These are phyloP conservation scores for Diaporthe sp. DNA, from an alignment of 2,329 filamentous ascomycete species.

Conservation along the genomic window DNA sequence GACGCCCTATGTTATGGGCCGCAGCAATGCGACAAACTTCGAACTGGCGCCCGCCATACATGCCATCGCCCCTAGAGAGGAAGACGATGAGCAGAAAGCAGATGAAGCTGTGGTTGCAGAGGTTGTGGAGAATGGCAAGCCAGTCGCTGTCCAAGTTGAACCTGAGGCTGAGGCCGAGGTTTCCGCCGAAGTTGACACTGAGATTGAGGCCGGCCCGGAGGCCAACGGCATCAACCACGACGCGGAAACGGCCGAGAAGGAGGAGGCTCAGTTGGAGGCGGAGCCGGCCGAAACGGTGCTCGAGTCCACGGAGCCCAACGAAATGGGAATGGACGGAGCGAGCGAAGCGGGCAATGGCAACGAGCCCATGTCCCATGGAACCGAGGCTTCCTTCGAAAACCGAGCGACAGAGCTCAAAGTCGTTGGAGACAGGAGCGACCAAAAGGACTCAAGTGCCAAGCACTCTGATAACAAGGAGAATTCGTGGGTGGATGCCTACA, in stretches of 20 bases:
- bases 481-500: conserved; percentile 63
- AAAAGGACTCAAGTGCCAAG: conserved; percentile 40
- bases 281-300: conserved; percentile 49
- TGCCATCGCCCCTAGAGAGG: conserved; percentile 89
- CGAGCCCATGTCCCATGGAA: conserved; percentile 7
- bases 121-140: conserved; percentile 51
- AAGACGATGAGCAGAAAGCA: conserved; percentile 67
- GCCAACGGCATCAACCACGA: conserved; percentile 5
- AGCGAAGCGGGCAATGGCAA: conserved; percentile 37
- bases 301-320: conserved; percentile 57
- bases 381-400: conserved; percentile 5
- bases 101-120: conserved; percentile 49
- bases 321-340: conserved; percentile 44
- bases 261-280: background rate
- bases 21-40: conserved; percentile 84
- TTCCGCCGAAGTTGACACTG: background rate
- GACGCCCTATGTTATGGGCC: conserved; percentile 98
- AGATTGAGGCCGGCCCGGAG: background rate
- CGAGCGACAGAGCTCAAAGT: background rate
- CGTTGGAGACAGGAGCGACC: background rate
- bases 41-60: conserved; percentile 86
- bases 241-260: background rate
- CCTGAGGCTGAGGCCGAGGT: conserved; percentile 31
- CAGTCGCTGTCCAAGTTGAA: conserved; percentile 47
- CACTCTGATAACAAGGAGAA: conserved; percentile 47